Evolutionary conservation across 495 filamentous ascomycete genomes (phyloP), one percentile per base, ranked within the genome.

Genomic region (Lindgomyces ingoldianus): DNA sequence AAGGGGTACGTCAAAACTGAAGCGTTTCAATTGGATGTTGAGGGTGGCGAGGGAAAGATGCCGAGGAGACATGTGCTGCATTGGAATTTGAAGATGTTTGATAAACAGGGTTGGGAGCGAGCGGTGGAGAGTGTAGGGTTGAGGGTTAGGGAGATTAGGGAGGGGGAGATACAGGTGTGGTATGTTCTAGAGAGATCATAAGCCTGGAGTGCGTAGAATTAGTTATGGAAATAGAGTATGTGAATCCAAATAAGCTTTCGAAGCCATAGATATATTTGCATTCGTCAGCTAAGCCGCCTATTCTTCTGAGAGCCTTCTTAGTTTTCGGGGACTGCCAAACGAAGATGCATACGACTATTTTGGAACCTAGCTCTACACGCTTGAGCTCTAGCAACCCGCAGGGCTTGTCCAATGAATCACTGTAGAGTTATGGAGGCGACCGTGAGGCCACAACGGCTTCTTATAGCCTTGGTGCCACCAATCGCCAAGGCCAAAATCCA

Each of bases 11-110:
- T 52, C 49, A 52, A 30, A 25, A 52, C 25, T 16, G 49, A 52
- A 12, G 27, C 8, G 16, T 52, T 52, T 52, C 8, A 25, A 27
- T 14, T 52, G 49, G 49, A 52, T 16, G 49, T 52, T 47, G 44
- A 47, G n/a, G 49, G 16, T 30, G 49, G 10, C 1, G 10, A 52
- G 9, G 49, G 49, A 16, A 52, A 19, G 26, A 16, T 30, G 49
- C 26, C 30, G 49, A 30, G 25, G 22, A 52, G 49, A 2, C 16
- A 50, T 26, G 47, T 22, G 18, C 25, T 50, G 47, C 26, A 27
- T 11, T 52, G 49, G 49, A 25, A 30, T 10, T 3, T 30, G 22
- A 29, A 19, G 49, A 52, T 52, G 6, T 52, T 52, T 30, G 49
- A 47, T 47, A 19, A 16, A 6, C 44, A 8, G 8, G 14, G 22